Evolutionary conservation across 1,284 basidiomycete genomes (phyloP), one percentile per base, ranked within the genome.

Genomic region (Trametes pubescens): DNA sequence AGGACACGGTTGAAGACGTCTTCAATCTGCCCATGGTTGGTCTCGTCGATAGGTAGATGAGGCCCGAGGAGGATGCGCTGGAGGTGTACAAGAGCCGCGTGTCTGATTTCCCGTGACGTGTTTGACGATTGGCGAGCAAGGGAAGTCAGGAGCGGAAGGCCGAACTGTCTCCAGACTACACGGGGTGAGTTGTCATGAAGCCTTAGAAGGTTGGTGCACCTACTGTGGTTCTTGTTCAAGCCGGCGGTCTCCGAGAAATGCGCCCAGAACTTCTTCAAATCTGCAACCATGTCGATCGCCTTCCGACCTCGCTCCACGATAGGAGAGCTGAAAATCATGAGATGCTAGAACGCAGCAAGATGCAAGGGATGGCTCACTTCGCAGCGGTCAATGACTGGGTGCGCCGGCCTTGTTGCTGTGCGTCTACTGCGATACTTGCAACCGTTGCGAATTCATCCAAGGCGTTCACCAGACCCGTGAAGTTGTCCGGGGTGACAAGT

Each of bases 1-100:
- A 99, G 81, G 52, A 98, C 91, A 26, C 89, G 86, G 73, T 94
- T 91, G 81, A 99, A 99, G 29, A 98, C 86, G 64, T 93, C 90
- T 63, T 92, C 88, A 16, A 95, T 84, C 68, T 92, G 87, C 11
- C 76, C 78, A 46, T 88, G 85, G 65, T 89, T 81, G 10, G 81
- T 77, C 54, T 83, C 80, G 71, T 86, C 81, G 59, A 87, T 78
- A 47, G 90, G 76, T 48, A 95, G 78, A 61, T 93, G 88, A 9
- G 92, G 90, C 1, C 94, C 92, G 14, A 99, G 85, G 21, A 99
- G 81, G 24, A 95, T 86, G 18, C 96, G 90, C 74, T 99, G 96
- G 10, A 99, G 82, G 72, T 95, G 89, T 13, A 86, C 84, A 61
- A 99, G 88, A 7, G 98, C 91, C 48, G 83, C 84, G 71, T 96